phyloP scores from a whole-genome alignment of 306 rosid genomes.

The Benincasa hispida region DNA sequence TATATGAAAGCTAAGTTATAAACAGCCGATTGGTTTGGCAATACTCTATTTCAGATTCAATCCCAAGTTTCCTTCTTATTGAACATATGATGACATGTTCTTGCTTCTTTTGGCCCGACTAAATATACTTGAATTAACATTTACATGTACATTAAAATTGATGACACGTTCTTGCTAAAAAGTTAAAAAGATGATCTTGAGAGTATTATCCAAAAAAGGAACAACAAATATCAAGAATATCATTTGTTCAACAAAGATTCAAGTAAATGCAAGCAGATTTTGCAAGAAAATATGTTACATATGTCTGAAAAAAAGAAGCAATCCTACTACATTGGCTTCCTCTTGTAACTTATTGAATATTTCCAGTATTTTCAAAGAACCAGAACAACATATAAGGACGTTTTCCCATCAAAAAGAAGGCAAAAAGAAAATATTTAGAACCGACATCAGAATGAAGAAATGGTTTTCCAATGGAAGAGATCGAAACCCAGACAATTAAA shows the following conservation, averaged over 20 bases:
- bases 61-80: neutral
- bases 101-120: no score
- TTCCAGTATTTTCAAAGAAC: neutral
- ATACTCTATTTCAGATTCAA: neutral
- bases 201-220: neutral
- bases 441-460: neutral
- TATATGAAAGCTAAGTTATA: neutral
- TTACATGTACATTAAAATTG: no score
- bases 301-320: neutral
- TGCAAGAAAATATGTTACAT: neutral
- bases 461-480: neutral
- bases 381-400: neutral
- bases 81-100: neutral
- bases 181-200: neutral
- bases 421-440: neutral
- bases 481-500: neutral
- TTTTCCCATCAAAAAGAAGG: conserved; percentile 1
- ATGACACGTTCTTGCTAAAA: neutral
- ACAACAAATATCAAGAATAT: neutral
- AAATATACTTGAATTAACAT: no score
- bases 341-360: neutral
- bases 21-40: neutral
- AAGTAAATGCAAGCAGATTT: neutral
- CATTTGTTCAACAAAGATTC: neutral
- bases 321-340: neutral